Percentiles rank a stretch among this genome's conserved stretches.
Conservation (phyloP, 2,329 filamentous ascomycete genomes). For the Scedosporium boydii region DNA sequence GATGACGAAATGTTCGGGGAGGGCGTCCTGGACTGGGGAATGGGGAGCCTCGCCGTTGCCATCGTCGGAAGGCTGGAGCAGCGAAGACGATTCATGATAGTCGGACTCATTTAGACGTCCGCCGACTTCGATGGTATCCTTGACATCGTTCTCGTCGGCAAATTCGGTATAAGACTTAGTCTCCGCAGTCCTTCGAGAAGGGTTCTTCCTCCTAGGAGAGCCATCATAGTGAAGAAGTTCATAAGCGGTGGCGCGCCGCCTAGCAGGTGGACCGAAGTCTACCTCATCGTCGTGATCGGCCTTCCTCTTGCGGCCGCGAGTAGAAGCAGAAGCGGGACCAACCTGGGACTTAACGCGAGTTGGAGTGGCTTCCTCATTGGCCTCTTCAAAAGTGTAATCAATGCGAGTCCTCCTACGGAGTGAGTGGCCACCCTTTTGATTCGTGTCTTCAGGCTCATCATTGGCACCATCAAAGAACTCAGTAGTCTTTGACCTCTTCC, state of each 20-base stretch:
- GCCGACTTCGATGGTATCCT: conserved; percentile 49
- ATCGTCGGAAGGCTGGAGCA: neutral
- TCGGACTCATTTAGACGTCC: conserved; percentile 16
- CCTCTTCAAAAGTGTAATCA: conserved; percentile 47
- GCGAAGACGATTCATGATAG: neutral
- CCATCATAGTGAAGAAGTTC: conserved; percentile 21
- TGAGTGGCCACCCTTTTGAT: conserved; percentile 45
- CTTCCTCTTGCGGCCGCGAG: conserved; percentile 27
- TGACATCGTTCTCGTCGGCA: conserved; percentile 37
- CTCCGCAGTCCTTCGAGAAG: conserved; percentile 27
- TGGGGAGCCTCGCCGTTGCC: neutral
- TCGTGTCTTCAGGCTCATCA: conserved; percentile 5
- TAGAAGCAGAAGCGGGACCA: conserved; percentile 12
- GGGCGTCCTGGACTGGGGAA: neutral
- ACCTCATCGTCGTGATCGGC: conserved; percentile 23
- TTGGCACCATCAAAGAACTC: conserved; percentile 3
- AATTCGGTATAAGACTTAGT: conserved; percentile 22
- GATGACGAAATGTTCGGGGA: neutral
- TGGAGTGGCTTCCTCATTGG: conserved; percentile 33
- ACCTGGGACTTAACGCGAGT: conserved; percentile 16
- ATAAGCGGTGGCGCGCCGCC: conserved; percentile 23
- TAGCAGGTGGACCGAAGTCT: conserved; percentile 19
- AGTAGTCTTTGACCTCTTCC: neutral
- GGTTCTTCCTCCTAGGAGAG: conserved; percentile 28
- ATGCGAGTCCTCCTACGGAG: conserved; percentile 46